phyloP scores from a whole-genome alignment of 768 basidiomycete species.

The Rubroboletus satanas region DNA sequence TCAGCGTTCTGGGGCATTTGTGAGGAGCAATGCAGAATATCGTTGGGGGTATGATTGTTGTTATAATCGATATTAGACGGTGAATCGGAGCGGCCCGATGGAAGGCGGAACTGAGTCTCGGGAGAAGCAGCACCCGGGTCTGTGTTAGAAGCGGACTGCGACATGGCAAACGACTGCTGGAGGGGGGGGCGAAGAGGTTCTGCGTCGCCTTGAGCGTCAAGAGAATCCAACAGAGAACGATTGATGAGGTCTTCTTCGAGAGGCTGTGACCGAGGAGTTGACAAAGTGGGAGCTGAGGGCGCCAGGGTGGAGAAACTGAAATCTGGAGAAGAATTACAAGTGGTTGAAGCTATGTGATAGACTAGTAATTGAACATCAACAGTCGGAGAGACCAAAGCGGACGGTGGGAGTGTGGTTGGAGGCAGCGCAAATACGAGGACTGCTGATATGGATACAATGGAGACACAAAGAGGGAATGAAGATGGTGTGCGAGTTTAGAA shows the following conservation, averaged over 20 bases:
- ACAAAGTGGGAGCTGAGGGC: constrained; percentile 37
- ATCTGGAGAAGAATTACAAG: constrained; percentile 29
- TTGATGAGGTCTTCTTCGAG: constrained; percentile 76
- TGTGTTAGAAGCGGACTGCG: constrained; percentile 47
- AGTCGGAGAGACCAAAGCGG: constrained; percentile 33
- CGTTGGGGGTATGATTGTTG: constrained; percentile 35
- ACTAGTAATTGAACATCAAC: constrained; percentile 41
- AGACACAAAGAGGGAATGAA: constrained; percentile 25
- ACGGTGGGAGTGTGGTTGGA: constrained; percentile 28
- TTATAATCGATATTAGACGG: constrained; percentile 39
- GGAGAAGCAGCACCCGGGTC: constrained; percentile 50
- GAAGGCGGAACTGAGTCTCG: constrained; percentile 50
- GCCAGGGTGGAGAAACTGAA: constrained; percentile 46
- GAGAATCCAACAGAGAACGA: constrained; percentile 75
- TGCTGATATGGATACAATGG: constrained; percentile 45
- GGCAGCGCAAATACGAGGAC: constrained; percentile 34
- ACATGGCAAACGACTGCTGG: constrained; percentile 41
- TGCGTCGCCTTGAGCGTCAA: constrained; percentile 81
- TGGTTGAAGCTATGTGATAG: constrained; percentile 27
- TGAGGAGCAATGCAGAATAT: constrained; percentile 26
- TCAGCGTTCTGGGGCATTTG: constrained; percentile 26
- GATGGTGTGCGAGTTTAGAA: constrained; percentile 25
- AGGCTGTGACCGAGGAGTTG: constrained; percentile 34
- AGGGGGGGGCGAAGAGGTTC: constrained; percentile 47
- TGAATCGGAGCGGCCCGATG: constrained; percentile 50